Percentiles rank a stretch among this genome's conserved stretches.
phyloP scores from a whole-genome alignment of 306 rosid genomes.

The Dryas octopetala region DNA sequence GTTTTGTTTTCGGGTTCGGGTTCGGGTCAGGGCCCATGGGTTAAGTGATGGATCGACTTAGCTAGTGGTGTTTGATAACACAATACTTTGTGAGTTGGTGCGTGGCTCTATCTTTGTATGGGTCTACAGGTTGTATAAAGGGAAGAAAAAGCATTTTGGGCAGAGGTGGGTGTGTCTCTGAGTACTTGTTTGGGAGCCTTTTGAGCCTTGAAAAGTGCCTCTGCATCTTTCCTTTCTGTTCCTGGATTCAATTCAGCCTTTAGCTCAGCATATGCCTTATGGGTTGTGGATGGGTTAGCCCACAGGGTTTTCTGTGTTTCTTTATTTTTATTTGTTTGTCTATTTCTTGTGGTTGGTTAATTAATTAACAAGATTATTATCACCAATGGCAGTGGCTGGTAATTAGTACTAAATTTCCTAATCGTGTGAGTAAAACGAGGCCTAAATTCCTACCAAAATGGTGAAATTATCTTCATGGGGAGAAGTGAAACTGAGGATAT shows the following conservation, averaged over 20 bases:
- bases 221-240: constrained; percentile 27
- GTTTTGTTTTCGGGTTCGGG: neutral
- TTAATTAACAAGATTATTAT: too few relatives aligned
- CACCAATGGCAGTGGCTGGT: too few relatives aligned
- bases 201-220: constrained; percentile 28
- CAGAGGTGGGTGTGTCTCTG: constrained; percentile 63
- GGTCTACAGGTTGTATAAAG: constrained; percentile 43
- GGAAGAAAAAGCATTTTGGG: constrained; percentile 49
- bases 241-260: constrained; percentile 28
- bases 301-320: too few relatives aligned
- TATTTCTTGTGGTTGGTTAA: too few relatives aligned
- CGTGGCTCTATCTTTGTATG: constrained; percentile 31
- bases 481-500: constrained; percentile 18
- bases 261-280: constrained; percentile 2
- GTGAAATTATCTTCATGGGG: constrained; percentile 19
- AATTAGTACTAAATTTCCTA: too few relatives aligned
- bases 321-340: too few relatives aligned
- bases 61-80: too few relatives aligned
- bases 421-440: neutral
- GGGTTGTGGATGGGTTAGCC: neutral
- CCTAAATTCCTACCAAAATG: constrained; percentile 4
- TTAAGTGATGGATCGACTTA: too few relatives aligned
- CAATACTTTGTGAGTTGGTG: constrained; percentile 28
- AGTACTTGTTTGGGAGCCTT: constrained; percentile 34
- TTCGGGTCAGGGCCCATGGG: too few relatives aligned